A percentile compares a stretch with the other conserved stretches of the same genome.
Conservation (phyloP, 495 filamentous ascomycete genomes). For the Clohesyomyces aquaticus region DNA sequence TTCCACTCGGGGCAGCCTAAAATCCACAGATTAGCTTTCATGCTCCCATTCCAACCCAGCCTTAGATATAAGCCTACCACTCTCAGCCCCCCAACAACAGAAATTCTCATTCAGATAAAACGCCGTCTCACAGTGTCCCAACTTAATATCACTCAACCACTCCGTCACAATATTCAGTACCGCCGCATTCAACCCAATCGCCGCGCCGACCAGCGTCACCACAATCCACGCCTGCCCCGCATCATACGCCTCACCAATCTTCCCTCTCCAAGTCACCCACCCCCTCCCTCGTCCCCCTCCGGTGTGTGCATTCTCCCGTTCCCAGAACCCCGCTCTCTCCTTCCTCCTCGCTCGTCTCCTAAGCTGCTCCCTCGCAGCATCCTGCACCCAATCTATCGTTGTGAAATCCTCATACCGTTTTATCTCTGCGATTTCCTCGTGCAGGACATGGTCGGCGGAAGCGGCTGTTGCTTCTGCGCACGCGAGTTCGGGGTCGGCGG, state of each 20-base stretch:
- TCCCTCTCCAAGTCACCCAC: slow-evolving; percentile 77
- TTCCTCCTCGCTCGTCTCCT: slow-evolving; percentile 74
- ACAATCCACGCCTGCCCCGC: slow-evolving; percentile 99
- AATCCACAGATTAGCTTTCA: slow-evolving; percentile 38
- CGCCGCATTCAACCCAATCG: slow-evolving; percentile 91
- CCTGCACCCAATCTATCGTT: slow-evolving; percentile 99
- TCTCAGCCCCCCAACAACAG: slow-evolving; percentile 96
- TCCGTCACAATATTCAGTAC: slow-evolving; percentile 96
- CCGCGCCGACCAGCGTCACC: slow-evolving; percentile 87
- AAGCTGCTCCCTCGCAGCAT: slow-evolving; percentile 88
- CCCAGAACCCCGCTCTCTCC: slow-evolving; percentile 75
- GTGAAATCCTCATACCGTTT: slow-evolving; percentile 98
- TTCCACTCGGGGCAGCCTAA: slow-evolving; percentile 91
- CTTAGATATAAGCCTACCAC: slow-evolving; percentile 55
- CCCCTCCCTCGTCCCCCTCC: too few relatives aligned
- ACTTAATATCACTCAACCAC: slow-evolving; percentile 94
- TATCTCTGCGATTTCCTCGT: slow-evolving; percentile 96
- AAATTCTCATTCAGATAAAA: slow-evolving; percentile 99
- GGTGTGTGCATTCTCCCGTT: slow-evolving; percentile 69
- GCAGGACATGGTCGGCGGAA: slow-evolving; percentile 54
- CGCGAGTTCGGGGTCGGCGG: slow-evolving; percentile 58
- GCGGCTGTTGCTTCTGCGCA: slow-evolving; percentile 52
- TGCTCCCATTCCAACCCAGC: background rate
- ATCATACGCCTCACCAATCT: slow-evolving; percentile 85
- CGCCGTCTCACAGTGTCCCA: slow-evolving; percentile 88